These are phyloP conservation scores for Sideroxylon spinosum DNA, from an alignment of 179 eudicot genomes.

Conservation along the genomic window DNA sequence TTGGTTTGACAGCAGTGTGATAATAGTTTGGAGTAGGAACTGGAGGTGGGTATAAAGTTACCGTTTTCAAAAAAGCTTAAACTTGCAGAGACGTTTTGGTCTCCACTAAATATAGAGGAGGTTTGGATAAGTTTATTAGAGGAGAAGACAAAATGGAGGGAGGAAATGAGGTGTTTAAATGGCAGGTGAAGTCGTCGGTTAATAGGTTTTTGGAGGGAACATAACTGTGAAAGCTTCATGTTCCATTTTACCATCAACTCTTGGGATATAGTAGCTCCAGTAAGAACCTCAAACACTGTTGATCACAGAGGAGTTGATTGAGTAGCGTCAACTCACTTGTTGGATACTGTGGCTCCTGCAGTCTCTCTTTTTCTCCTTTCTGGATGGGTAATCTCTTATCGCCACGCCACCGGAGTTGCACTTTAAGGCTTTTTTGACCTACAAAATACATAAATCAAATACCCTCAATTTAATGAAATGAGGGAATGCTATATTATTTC, in stretches of 20 bases:
- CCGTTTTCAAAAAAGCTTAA: slow-evolving; percentile 11
- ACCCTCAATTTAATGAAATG: too few relatives aligned
- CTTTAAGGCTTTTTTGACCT: too few relatives aligned
- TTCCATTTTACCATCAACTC: slow-evolving; percentile 3
- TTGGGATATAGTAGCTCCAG: too few relatives aligned
- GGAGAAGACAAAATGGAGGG: slow-evolving; percentile 11
- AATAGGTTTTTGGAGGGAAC: slow-evolving; percentile 34
- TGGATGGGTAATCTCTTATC: too few relatives aligned
- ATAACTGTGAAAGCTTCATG: slow-evolving; percentile 37
- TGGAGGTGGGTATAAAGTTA: slow-evolving; percentile 16
- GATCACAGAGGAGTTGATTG: too few relatives aligned
- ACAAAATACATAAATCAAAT: too few relatives aligned
- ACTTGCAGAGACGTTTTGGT: slow-evolving; percentile 10
- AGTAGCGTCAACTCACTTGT: too few relatives aligned
- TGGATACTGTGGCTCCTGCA: too few relatives aligned
- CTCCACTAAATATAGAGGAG: slow-evolving; percentile 17
- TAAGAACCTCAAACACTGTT: too few relatives aligned
- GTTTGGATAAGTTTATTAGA: slow-evolving; percentile 24
- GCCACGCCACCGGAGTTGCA: too few relatives aligned
- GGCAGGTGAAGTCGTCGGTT: slow-evolving; percentile 31
- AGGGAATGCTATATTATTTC: too few relatives aligned
- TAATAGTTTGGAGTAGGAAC: slow-evolving; percentile 46
- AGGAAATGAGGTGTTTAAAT: slow-evolving; percentile 22
- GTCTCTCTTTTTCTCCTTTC: too few relatives aligned
- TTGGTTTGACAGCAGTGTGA: slow-evolving; percentile 47